phyloP scores from a whole-genome alignment of 2,329 filamentous ascomycete genomes.

The Exophiala dermatitidis region DNA sequence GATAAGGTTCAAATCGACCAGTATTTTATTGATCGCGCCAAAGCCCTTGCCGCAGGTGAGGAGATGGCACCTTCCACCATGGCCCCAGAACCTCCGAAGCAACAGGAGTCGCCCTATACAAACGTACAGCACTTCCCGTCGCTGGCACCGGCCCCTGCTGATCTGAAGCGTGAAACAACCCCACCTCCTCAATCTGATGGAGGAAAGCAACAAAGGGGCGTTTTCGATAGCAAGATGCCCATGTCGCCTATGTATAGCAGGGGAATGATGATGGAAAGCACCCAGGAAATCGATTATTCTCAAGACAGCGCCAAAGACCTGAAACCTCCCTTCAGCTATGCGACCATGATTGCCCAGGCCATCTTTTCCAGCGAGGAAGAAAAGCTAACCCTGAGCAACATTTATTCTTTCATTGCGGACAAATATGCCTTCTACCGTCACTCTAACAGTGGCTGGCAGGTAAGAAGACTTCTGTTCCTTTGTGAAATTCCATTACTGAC shows the following conservation, averaged over 20 bases:
- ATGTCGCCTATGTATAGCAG: slow-evolving; percentile 44
- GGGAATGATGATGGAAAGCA: slow-evolving; percentile 49
- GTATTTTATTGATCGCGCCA: slow-evolving; percentile 63
- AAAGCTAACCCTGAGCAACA: slow-evolving; percentile 83
- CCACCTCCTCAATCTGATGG: slow-evolving; percentile 23
- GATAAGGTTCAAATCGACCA: slow-evolving; percentile 63
- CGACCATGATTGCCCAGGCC: slow-evolving; percentile 92
- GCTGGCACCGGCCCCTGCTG: slow-evolving; percentile 39
- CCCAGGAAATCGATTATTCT: slow-evolving; percentile 53
- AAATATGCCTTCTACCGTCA: slow-evolving; percentile 91
- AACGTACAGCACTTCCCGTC: slow-evolving; percentile 18
- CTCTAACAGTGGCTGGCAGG: slow-evolving; percentile 85
- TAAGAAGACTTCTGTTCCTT: slow-evolving; percentile 37
- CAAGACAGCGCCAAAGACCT: slow-evolving; percentile 79
- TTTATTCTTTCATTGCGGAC: slow-evolving; percentile 86
- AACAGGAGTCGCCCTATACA: slow-evolving; percentile 4
- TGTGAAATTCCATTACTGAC: slow-evolving; percentile 1
- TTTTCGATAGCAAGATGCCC: slow-evolving; percentile 35
- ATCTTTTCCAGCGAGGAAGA: slow-evolving; percentile 81
- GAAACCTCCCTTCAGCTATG: slow-evolving; percentile 94
- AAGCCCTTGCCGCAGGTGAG: slow-evolving; percentile 38
- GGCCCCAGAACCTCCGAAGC: slow-evolving; percentile 30
- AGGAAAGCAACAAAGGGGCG: slow-evolving; percentile 27
- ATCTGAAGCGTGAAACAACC: slow-evolving; percentile 37
- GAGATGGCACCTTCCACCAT: slow-evolving; percentile 37